Conservation (phyloP, 768 basidiomycete species). For the Gautieria morchelliformis region DNA sequence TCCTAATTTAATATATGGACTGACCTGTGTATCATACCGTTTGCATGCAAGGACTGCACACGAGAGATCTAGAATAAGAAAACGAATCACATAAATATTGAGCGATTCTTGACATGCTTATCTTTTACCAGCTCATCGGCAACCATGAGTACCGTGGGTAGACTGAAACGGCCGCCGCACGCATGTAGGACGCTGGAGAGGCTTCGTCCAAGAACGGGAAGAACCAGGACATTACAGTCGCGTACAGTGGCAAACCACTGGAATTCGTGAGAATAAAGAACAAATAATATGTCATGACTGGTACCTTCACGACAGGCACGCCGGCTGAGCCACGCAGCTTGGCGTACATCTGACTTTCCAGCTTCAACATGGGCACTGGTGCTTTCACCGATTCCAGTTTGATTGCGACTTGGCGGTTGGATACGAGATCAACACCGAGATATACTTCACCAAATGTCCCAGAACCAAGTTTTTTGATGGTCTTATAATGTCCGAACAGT, state of each 20-base stretch:
- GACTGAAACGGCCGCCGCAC: constrained; percentile 2
- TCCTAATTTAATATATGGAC: background rate
- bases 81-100: background rate
- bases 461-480: constrained; percentile 46
- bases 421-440: constrained; percentile 72
- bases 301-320: constrained; percentile 17
- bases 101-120: background rate
- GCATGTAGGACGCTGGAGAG: constrained; percentile 6
- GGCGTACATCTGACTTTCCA: constrained; percentile 7
- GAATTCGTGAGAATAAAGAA: background rate
- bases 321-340: constrained; percentile 25
- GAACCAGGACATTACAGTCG: constrained; percentile 5
- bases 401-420: constrained; percentile 8
- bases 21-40: constrained; percentile 8
- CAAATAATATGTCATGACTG: background rate
- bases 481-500: constrained; percentile 7
- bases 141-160: constrained; percentile 8
- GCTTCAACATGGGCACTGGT: background rate
- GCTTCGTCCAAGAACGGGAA: constrained; percentile 7
- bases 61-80: constrained; percentile 1
- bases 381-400: constrained; percentile 4
- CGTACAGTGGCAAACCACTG: constrained; percentile 6
- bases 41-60: constrained; percentile 6
- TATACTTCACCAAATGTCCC: constrained; percentile 95
- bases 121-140: constrained; percentile 5